Evolutionary conservation across 768 basidiomycete genomes (phyloP).

Genomic region (Pulveroboletus sp.): DNA sequence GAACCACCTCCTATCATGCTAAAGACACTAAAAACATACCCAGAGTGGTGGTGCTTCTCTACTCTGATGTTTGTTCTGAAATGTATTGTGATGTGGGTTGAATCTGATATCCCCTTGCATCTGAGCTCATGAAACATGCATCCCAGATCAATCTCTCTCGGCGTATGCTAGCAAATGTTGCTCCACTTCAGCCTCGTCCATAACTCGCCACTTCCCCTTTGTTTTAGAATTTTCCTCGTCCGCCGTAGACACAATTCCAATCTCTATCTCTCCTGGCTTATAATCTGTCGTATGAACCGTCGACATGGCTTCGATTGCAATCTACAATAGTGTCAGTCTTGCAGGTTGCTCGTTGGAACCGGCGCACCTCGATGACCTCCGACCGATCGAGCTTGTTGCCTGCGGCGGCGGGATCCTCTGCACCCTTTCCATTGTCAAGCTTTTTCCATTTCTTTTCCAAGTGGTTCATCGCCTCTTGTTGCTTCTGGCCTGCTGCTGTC

Average conservation of each 20-base stretch:
- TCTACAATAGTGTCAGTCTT: constrained; percentile 38
- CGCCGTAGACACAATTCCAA: constrained; percentile 81
- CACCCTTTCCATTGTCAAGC: constrained; percentile 70
- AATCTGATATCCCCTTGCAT: neutral
- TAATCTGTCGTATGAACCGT: constrained; percentile 94
- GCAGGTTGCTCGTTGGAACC: neutral
- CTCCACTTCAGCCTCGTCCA: constrained; percentile 76
- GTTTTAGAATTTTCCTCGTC: constrained; percentile 71
- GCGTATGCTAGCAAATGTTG: constrained; percentile 78
- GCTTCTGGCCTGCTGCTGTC: constrained; percentile 92
- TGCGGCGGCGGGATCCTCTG: constrained; percentile 72
- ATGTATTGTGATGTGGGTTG: neutral
- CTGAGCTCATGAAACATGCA: neutral
- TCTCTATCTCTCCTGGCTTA: constrained; percentile 93
- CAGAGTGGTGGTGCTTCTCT: constrained; percentile 67
- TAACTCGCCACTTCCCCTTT: constrained; percentile 72
- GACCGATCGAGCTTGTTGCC: constrained; percentile 66
- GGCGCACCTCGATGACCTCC: constrained; percentile 84
- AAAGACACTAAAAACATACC: neutral
- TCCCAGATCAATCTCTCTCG: constrained; percentile 68
- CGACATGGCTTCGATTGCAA: constrained; percentile 93
- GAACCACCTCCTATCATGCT: neutral
- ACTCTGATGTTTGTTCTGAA: constrained; percentile 17
- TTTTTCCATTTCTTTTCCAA: constrained; percentile 99
- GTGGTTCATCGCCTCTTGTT: constrained; percentile 98